Base-by-base conservation (phyloP, 2,329 filamentous ascomycete species). In the Sclerotinia minor region DNA sequence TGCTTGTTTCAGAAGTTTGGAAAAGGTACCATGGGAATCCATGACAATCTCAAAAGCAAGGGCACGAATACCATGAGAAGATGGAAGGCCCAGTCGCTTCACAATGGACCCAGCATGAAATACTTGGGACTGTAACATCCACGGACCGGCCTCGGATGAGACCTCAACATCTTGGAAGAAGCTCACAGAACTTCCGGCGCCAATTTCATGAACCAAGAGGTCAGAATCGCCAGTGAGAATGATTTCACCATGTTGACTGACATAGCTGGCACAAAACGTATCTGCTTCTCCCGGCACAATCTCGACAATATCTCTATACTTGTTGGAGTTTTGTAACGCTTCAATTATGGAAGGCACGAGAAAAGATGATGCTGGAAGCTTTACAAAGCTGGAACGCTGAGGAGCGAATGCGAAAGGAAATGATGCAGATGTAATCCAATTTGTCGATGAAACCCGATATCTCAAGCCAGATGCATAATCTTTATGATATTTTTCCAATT, bases 221-320 rank as follows among this genome's bases (percentile, higher is more conserved):
- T 98, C 94, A 0, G 93, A 96, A 74, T 98, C 94, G n/a, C 87
- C 89, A 0, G 92, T 96, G 8, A 97, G 79, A 19, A 92, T 83
- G 1, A 82, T 80, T 0, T 85, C 86, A 2, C 83, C 81, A 41
- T 81, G 75, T 2, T 80, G 70, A n/a, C 81, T 82, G 8, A 91
- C 83, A 65, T 87, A 82, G 19, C 83, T 79, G 3, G 92, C 92
- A 76, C 93, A 97, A 79, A 87, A 95, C 32, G 83, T 79, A 76
- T 98, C 94, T 1, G 94, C 94, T 79, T 98, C 94, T 0, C 91
- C 93, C 0, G 92, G 88, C 0, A 96, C 89, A 17, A 95, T 82
- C 32, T 82, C 79, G 11, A 80, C 81, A 55, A 82, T 75, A 69
- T 70, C 74, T 5, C 71, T 76, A 70, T 85, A 87, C 5, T 74